Base-by-base conservation (phyloP, 257 asterid genomes). In the Datura wrightii region DNA sequence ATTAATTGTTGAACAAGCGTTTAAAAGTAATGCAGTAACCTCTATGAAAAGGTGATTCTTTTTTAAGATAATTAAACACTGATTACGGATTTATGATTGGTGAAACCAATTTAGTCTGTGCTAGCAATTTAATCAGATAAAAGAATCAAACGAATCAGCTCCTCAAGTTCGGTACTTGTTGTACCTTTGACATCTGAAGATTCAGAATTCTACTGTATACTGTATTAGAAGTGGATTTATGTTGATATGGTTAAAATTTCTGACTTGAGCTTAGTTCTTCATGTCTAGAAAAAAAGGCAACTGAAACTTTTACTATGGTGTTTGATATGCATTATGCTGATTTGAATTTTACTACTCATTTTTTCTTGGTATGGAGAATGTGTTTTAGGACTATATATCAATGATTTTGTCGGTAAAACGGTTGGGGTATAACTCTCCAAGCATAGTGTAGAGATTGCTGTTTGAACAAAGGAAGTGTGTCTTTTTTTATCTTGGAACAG, bases 401-500 rank as follows among this genome's bases (percentile, higher is more conserved):
- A 19, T 37, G 39, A 18, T 71, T 36, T 5, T 83, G 19, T 58
- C 8, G 44, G 62, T 52, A 76, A 74, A 76, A 13, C 8, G 46
- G 58, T 50, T 6, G 58, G 82, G 82, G 44, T 13, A 14, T 24
- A 76, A 76, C 7, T 76, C 46, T 50, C 82, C 60, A 2, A 48
- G 24, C 1, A 7, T 5, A 76, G 46, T 50, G 62, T 76, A 15
- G 62, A 50, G 62, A 31, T 10, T 76, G 15, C 62, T 50, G 62
- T 50, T 50, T 76, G 80, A 76, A 76, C 31, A 14, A 50, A 76
- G 60, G 10, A 50, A 50, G 31, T 42, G 39, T 59, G 50, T 55
- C 59, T 58, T 24, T 69, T 58, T 54, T 83, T 50, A 60, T 59
- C 79, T 52, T 66, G 82, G 84, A 59, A 55, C 63, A 94, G 99